phyloP scores from a whole-genome alignment of 768 basidiomycete species.

The Ephemerocybe angulata region DNA sequence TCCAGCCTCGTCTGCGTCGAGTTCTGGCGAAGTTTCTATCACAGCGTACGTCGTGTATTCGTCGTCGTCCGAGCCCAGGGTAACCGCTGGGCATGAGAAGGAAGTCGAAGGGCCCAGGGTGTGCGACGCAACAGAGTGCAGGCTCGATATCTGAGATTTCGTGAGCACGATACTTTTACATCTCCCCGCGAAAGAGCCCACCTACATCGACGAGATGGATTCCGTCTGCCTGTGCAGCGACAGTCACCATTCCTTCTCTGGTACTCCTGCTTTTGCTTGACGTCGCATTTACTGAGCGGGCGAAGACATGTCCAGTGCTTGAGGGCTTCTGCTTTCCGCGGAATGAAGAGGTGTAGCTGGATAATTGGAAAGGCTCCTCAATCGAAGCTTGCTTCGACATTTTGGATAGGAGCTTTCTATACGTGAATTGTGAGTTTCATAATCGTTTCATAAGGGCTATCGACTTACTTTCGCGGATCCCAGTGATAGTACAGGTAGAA shows the following conservation, averaged over 20 bases:
- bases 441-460: too few relatives aligned
- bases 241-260: constrained; percentile 57
- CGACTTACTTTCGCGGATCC: too few relatives aligned
- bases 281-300: constrained; percentile 8
- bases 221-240: constrained; percentile 71
- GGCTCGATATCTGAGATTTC: constrained; percentile 47
- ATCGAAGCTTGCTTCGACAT: constrained; percentile 14
- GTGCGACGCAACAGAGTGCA: constrained; percentile 66
- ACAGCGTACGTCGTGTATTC: constrained; percentile 55
- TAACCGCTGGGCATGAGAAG: constrained; percentile 59
- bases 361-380: constrained; percentile 39
- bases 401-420: too few relatives aligned
- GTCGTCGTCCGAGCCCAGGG: constrained; percentile 20
- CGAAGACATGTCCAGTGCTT: constrained; percentile 10
- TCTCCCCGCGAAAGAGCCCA: constrained; percentile 4
- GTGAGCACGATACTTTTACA: constrained; percentile 1
- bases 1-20: constrained; percentile 36
- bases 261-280: constrained; percentile 13
- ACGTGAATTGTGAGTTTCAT: too few relatives aligned
- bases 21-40: constrained; percentile 45
- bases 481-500: background rate
- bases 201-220: constrained; percentile 70
- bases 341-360: constrained; percentile 29
- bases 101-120: constrained; percentile 63
- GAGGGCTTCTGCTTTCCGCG: constrained; percentile 14